These are phyloP conservation scores for Starmerella cellae DNA, from an alignment of 805 yeast genomes.

Conservation along the genomic window DNA sequence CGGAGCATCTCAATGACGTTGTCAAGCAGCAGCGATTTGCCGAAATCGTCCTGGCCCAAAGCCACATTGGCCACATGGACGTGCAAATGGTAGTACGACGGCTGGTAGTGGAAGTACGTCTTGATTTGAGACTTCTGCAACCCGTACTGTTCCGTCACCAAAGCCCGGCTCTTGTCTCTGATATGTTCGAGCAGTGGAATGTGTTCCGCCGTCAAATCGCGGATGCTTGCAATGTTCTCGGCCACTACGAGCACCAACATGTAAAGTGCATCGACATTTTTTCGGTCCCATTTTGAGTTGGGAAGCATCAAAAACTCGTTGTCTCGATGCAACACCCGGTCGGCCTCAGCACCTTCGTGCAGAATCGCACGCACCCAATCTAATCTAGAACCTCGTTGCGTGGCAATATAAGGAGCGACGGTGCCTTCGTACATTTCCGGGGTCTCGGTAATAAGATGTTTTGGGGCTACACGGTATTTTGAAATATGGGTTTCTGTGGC, in stretches of 20 bases:
- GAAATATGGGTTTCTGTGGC: slow-evolving; percentile 76
- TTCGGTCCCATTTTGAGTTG: slow-evolving; percentile 89
- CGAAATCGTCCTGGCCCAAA: slow-evolving; percentile 59
- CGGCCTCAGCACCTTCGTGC: slow-evolving; percentile 70
- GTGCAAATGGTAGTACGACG: slow-evolving; percentile 92
- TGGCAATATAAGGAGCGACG: slow-evolving; percentile 63
- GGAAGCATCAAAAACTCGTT: slow-evolving; percentile 66
- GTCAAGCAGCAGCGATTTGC: slow-evolving; percentile 70
- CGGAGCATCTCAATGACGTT: slow-evolving; percentile 64
- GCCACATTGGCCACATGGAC: slow-evolving; percentile 70
- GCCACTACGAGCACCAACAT: slow-evolving; percentile 57
- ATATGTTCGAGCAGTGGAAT: slow-evolving; percentile 43
- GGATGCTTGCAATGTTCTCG: slow-evolving; percentile 49
- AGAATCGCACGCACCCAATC: slow-evolving; percentile 86
- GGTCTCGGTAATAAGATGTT: slow-evolving; percentile 60
- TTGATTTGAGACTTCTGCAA: slow-evolving; percentile 48
- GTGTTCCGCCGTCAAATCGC: slow-evolving; percentile 58
- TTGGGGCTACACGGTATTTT: slow-evolving; percentile 52
- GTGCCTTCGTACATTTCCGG: slow-evolving; percentile 52
- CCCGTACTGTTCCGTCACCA: slow-evolving; percentile 38
- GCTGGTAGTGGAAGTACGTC: slow-evolving; percentile 79
- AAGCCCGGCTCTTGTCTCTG: slow-evolving; percentile 33
- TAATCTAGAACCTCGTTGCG: slow-evolving; percentile 63
- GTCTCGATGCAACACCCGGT: slow-evolving; percentile 58
- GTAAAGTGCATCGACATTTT: slow-evolving; percentile 55